phyloP scores from a whole-genome alignment of 139 green algal genomes.

The Pseudopediastrum boryanum region DNA sequence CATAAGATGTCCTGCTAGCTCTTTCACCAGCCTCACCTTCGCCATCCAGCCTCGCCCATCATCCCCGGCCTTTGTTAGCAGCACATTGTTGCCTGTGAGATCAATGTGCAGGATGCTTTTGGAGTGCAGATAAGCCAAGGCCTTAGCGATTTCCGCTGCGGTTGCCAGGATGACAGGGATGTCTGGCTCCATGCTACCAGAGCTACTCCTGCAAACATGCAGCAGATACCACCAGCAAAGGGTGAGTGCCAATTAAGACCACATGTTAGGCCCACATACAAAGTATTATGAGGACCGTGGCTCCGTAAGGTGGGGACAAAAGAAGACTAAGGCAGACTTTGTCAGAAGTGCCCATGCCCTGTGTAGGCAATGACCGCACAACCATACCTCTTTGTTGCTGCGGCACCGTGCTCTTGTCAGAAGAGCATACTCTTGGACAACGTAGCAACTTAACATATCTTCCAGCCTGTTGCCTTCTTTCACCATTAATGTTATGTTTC shows the following conservation, averaged over 20 bases:
- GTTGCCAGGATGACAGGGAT: slow-evolving; percentile 13
- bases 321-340: not conserved
- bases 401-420: no score
- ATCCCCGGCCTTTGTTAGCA: slow-evolving; percentile 39
- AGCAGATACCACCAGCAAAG: not conserved
- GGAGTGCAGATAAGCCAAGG: slow-evolving; percentile 69
- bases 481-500: no score
- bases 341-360: not conserved
- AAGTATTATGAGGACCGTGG: no score
- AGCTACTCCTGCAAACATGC: slow-evolving; percentile 19
- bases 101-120: slow-evolving; percentile 68
- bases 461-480: no score
- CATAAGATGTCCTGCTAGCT: not conserved
- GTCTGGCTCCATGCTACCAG: slow-evolving; percentile 37
- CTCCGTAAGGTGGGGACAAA: not conserved
- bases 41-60: slow-evolving; percentile 53
- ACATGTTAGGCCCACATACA: no score
- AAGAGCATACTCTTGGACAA: no score
- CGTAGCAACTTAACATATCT: no score
- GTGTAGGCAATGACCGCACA: not conserved
- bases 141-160: slow-evolving; percentile 56
- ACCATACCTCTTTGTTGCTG: not conserved
- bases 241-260: not conserved
- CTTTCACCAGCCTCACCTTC: slow-evolving; percentile 43
- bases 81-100: slow-evolving; percentile 66